A percentile compares a stretch with the other conserved stretches of the same genome.
Evolutionary conservation across 1,284 basidiomycete genomes (phyloP).

Genomic region (Heterobasidion occidentale): DNA sequence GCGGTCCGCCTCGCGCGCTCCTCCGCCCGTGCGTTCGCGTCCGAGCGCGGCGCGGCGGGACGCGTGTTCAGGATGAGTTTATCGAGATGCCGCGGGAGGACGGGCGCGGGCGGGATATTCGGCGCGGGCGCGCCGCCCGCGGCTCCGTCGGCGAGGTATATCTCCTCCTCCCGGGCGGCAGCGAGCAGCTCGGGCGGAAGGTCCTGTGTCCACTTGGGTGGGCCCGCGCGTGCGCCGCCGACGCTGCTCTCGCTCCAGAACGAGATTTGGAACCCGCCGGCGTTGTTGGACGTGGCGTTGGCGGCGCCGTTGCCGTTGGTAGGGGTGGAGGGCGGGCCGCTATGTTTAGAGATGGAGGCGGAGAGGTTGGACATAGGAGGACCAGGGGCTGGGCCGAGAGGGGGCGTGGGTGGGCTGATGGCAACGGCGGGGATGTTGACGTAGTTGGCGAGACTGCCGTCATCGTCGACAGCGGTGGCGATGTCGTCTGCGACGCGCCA

Average conservation of each 20-base stretch:
- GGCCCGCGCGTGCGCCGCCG: slow-evolving; percentile 17
- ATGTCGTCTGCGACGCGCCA: slow-evolving; percentile 77
- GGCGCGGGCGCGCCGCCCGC: slow-evolving; percentile 46
- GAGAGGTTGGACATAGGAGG: slow-evolving; percentile 5
- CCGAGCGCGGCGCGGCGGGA: slow-evolving; percentile 16
- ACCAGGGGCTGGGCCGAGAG: slow-evolving; percentile 21
- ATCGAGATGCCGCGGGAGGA: slow-evolving; percentile 86
- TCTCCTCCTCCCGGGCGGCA: slow-evolving; percentile 81
- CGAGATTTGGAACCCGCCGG: slow-evolving; percentile 24
- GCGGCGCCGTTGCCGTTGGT: slow-evolving; percentile 1
- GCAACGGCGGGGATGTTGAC: slow-evolving; percentile 44
- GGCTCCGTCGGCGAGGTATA: slow-evolving; percentile 39
- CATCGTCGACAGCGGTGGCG: slow-evolving; percentile 89
- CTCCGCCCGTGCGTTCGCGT: slow-evolving; percentile 7
- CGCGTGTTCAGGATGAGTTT: slow-evolving; percentile 84
- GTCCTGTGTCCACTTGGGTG: slow-evolving; percentile 58
- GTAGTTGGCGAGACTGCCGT: slow-evolving; percentile 94
- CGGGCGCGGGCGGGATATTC: slow-evolving; percentile 79
- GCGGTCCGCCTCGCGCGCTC: slow-evolving; percentile 8
- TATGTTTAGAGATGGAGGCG: neutral
- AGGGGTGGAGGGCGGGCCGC: neutral
- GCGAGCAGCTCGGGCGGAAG: slow-evolving; percentile 71
- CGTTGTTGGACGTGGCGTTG: neutral
- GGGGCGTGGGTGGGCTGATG: slow-evolving; percentile 16
- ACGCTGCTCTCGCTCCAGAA: slow-evolving; percentile 42